phyloP scores from a whole-genome alignment of 805 yeast species.

The Yarrowia deformans region DNA sequence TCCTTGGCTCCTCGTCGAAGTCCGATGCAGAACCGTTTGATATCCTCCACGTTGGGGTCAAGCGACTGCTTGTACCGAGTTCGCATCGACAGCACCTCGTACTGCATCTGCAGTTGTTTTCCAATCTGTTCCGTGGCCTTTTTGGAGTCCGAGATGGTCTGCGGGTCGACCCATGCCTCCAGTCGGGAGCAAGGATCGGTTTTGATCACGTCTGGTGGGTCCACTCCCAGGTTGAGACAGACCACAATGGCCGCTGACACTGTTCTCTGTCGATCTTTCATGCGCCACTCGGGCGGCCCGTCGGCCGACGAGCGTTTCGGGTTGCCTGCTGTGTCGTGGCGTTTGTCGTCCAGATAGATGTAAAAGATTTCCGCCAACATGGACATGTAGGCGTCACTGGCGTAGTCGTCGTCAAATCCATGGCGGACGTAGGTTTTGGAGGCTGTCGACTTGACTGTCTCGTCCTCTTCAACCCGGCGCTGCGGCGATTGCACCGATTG shows the following conservation, averaged over 20 bases:
- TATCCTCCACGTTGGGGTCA: conserved; percentile 96
- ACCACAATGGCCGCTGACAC: conserved; percentile 90
- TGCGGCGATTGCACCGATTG: conserved; percentile 33
- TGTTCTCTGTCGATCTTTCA: conserved; percentile 89
- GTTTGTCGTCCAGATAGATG: conserved; percentile 87
- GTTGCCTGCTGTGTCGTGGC: conserved; percentile 89
- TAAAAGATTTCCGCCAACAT: conserved; percentile 66
- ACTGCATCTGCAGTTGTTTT: conserved; percentile 83
- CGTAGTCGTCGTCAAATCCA: conserved; percentile 66
- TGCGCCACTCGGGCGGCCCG: conserved; percentile 81
- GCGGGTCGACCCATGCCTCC: conserved; percentile 95
- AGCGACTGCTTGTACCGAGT: conserved; percentile 89
- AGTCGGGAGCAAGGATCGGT: conserved; percentile 91
- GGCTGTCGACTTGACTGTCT: conserved; percentile 38
- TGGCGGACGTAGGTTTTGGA: conserved; percentile 58
- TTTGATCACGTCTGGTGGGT: conserved; percentile 94
- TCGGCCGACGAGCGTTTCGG: conserved; percentile 60
- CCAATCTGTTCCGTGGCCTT: conserved; percentile 93
- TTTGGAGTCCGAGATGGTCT: conserved; percentile 78
- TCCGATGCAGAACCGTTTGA: conserved; percentile 88
- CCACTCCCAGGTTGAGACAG: conserved; percentile 92
- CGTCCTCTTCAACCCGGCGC: conserved; percentile 29
- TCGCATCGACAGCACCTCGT: conserved; percentile 84
- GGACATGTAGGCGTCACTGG: conserved; percentile 58
- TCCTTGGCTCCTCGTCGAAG: conserved; percentile 90